A percentile compares a stretch with the other conserved stretches of the same genome.
These are phyloP conservation scores for Nakazawaea peltata DNA, from an alignment of 805 yeast genomes.

Conservation along the genomic window DNA sequence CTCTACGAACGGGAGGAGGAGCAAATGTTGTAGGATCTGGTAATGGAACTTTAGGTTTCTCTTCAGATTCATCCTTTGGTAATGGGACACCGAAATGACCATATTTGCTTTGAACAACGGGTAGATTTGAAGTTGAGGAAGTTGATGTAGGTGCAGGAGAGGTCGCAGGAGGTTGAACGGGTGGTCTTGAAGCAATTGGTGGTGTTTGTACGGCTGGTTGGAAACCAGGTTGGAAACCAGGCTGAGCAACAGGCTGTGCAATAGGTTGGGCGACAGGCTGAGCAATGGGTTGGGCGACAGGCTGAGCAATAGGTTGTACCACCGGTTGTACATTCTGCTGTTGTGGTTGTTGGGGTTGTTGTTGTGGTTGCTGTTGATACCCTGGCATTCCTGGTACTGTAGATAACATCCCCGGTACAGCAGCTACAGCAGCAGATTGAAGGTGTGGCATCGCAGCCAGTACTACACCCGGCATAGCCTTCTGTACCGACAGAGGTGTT, in stretches of 20 bases:
- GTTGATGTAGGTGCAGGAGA: conserved; percentile 1
- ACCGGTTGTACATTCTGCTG: conserved; percentile 12
- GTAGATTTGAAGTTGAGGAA: neutral
- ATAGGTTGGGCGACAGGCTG: conserved; percentile 13
- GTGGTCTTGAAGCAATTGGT: conserved; percentile 1
- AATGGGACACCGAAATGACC: conserved; percentile 10
- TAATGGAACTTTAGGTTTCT: conserved; percentile 17
- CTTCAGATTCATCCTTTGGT: conserved; percentile 7
- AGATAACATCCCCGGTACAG: conserved; percentile 10
- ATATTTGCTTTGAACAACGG: neutral
- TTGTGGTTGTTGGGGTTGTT: conserved; percentile 15
- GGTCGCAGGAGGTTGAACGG: conserved; percentile 1
- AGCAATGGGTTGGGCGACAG: conserved; percentile 12
- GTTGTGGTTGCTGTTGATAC: conserved; percentile 14
- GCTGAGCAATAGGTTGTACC: conserved; percentile 14
- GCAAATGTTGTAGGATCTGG: conserved; percentile 30
- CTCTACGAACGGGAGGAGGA: conserved; percentile 32
- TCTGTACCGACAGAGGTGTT: too few relatives aligned
- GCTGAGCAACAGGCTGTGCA: conserved; percentile 4
- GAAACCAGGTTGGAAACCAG: conserved; percentile 12
- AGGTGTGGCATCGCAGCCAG: too few relatives aligned
- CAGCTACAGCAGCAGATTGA: conserved; percentile 13
- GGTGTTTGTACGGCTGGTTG: conserved; percentile 13
- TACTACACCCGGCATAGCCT: too few relatives aligned
- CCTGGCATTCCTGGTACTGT: conserved; percentile 10